Evolutionary conservation across 2,329 filamentous ascomycete species (phyloP).

Genomic region (Xylaria sp.): DNA sequence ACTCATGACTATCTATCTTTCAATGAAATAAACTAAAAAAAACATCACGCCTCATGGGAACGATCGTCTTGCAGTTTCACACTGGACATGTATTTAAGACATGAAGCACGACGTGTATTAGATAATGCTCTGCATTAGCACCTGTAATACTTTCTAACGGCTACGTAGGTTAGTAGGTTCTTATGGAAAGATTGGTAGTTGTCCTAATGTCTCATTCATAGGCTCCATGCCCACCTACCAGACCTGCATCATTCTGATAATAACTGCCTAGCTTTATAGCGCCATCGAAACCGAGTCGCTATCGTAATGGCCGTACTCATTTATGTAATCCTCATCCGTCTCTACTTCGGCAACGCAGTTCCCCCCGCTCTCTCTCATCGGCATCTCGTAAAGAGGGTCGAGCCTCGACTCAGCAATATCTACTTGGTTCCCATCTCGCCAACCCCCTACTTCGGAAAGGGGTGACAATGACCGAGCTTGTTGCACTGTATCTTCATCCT

Average conservation of each 20-base stretch:
- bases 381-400: neutral
- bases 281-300: conserved; percentile 7
- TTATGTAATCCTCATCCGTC: conserved; percentile 8
- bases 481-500: neutral
- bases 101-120: neutral
- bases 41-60: neutral
- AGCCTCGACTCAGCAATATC: conserved; percentile 10
- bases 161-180: too few relatives aligned
- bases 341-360: neutral
- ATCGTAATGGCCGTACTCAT: conserved; percentile 14
- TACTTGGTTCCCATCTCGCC: conserved; percentile 28
- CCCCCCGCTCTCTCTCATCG: neutral
- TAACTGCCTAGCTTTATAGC: conserved; percentile 33
- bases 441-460: conserved; percentile 33
- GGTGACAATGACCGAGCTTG: conserved; percentile 10
- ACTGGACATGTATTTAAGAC: neutral
- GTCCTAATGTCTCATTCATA: neutral
- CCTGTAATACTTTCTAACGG: neutral
- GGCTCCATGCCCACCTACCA: conserved; percentile 16
- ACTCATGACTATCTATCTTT: neutral
- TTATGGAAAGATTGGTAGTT: neutral
- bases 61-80: neutral
- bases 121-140: neutral
- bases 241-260: conserved; percentile 34
- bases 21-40: too few relatives aligned